Evolutionary conservation across 2,329 filamentous ascomycete genomes (phyloP), one percentile per base, ranked within the genome.

Genomic region (Colletotrichum musae): DNA sequence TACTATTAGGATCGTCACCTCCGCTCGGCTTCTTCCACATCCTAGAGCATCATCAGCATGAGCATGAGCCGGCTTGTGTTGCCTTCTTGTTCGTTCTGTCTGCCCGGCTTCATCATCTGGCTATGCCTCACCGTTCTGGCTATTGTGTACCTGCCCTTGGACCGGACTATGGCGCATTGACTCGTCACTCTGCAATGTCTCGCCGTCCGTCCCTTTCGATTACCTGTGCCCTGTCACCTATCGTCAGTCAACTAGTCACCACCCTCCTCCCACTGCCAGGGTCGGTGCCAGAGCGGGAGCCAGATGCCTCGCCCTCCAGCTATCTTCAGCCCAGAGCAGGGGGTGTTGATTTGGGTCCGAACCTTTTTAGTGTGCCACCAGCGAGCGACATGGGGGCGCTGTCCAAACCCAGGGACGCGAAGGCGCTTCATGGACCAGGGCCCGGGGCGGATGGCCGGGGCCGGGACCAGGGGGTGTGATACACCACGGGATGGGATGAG

Each of bases 241-340:
- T 68, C 52, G 53, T 45, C 50, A 39, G 63, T 68, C 64, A 58
- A 36, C 32, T 36, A 32, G 7, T 32, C 36, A 39, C 13, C 36
- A 43, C 41, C 41, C 41, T 43, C 13, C 41, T n/a, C 45, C 48
- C 6, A 54, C 45, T 24, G 45, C n/a, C 45, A 48, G 45, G 16
- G 45, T 4, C 45, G 18, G 41, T 43, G 41, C 41, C 41, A 43
- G 41, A 2, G 13, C 41, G 13, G 16, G 41, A 43, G 28, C 50
- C 48, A 66, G 66, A 54, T 50, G 52, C 57, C 41, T 53, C 58
- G 67, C 51, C 52, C n/a, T 63, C 62, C 56, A 68, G 51, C 70
- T 70, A 61, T 70, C 70, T 70, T 71, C 70, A 71, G 70, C 70
- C 68, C 58, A 65, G 43, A 62, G 58, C 62, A 67, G 62, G 68